Evolutionary conservation across 2,329 filamentous ascomycete genomes (phyloP).

Genomic region (Hypoxylon sp.): DNA sequence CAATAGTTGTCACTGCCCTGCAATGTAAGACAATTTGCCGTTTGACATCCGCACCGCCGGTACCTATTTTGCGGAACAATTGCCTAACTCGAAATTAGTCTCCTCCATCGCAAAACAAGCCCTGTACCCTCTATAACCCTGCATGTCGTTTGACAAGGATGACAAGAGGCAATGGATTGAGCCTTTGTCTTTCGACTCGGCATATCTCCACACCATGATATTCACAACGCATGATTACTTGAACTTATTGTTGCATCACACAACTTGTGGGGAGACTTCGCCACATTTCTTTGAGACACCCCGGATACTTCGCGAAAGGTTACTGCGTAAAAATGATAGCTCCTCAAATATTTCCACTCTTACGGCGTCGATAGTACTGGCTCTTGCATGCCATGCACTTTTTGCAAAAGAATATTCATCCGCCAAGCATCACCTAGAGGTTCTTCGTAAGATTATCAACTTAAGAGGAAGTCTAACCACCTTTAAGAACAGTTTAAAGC

Average conservation of each 20-base stretch:
- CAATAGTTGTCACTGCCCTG: constrained; percentile 24
- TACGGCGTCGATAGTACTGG: constrained; percentile 53
- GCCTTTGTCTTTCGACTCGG: constrained; percentile 32
- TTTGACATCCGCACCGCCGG: background rate
- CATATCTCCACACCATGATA: constrained; percentile 37
- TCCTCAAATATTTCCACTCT: constrained; percentile 46
- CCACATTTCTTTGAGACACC: constrained; percentile 37
- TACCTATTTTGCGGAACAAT: background rate
- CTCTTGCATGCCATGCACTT: constrained; percentile 52
- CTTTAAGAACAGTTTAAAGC: constrained; percentile 52
- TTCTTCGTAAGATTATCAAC: constrained; percentile 56
- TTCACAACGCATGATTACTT: constrained; percentile 34
- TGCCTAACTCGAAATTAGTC: constrained; percentile 23
- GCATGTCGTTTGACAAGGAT: constrained; percentile 38
- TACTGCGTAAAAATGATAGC: constrained; percentile 19
- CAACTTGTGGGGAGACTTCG: constrained; percentile 9
- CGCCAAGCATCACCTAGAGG: constrained; percentile 55
- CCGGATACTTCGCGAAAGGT: constrained; percentile 35
- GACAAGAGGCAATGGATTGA: constrained; percentile 39
- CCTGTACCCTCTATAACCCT: constrained; percentile 36
- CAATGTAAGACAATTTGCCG: constrained; percentile 17
- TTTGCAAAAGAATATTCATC: constrained; percentile 49
- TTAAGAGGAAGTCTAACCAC: constrained; percentile 56
- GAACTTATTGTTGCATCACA: constrained; percentile 12
- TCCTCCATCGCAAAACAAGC: constrained; percentile 41